A percentile compares a stretch with the other conserved stretches of the same genome.
These are phyloP conservation scores for Tremellales sp. DNA, from an alignment of 1,284 basidiomycete species.

Conservation along the genomic window DNA sequence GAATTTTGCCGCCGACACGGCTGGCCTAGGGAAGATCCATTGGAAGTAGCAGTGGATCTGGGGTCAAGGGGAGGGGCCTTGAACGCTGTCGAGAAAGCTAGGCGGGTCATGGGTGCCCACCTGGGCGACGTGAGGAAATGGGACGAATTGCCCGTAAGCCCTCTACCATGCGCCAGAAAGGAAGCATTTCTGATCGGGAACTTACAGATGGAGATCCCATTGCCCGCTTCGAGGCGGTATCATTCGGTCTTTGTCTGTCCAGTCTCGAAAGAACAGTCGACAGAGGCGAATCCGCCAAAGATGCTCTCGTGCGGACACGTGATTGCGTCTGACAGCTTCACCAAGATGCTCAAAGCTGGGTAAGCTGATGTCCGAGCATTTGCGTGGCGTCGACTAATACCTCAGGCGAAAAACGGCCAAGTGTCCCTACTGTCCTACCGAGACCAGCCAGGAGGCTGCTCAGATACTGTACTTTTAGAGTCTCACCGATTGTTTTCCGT, in stretches of 20 bases:
- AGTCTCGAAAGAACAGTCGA: constrained; percentile 95
- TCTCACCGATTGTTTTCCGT: too few species aligned
- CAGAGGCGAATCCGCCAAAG: constrained; percentile 91
- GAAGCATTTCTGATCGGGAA: not conserved
- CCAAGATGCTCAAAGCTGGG: constrained; percentile 82
- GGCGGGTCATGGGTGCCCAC: constrained; percentile 80
- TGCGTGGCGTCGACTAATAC: too few species aligned
- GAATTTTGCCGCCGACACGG: constrained; percentile 84
- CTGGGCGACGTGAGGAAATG: constrained; percentile 83
- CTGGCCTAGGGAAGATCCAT: constrained; percentile 80
- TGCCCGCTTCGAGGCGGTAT: constrained; percentile 79
- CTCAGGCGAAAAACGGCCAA: constrained; percentile 43
- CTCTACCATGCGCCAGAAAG: not conserved
- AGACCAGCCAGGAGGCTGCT: constrained; percentile 36
- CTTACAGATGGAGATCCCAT: constrained; percentile 82
- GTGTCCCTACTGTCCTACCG: constrained; percentile 48
- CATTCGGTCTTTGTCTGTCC: constrained; percentile 98
- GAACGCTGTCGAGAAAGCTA: constrained; percentile 83
- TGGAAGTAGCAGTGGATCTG: constrained; percentile 82
- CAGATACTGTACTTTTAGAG: constrained; percentile 45
- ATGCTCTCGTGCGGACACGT: constrained; percentile 96
- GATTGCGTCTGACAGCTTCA: constrained; percentile 79
- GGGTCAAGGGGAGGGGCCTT: constrained; percentile 79
- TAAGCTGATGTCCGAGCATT: too few species aligned
- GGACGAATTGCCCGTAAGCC: constrained; percentile 81